Conservation (phyloP, 2,329 filamentous ascomycete genomes). For the Penicillium sclerotiorum region DNA sequence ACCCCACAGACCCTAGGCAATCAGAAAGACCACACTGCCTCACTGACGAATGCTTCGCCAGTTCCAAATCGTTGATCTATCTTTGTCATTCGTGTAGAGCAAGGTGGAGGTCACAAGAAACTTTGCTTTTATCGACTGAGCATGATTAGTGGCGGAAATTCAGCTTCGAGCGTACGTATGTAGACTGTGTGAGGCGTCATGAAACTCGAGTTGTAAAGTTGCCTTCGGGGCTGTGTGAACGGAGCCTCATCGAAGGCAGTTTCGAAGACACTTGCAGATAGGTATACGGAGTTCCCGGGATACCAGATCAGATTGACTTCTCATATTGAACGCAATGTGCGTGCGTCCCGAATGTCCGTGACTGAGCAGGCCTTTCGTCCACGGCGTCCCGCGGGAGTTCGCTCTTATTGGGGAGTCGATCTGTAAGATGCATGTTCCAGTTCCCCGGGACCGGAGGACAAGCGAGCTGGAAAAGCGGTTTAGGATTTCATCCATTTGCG, state of each 20-base stretch:
- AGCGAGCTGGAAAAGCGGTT: conserved; percentile 9
- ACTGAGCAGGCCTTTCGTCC: too few species aligned
- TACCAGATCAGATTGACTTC: background rate
- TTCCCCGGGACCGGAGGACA: conserved; percentile 1
- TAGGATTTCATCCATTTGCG: conserved; percentile 12
- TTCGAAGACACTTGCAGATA: background rate
- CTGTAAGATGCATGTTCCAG: background rate
- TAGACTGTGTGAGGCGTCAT: background rate
- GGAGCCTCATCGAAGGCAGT: background rate
- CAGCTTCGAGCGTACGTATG: background rate
- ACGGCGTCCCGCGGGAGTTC: background rate
- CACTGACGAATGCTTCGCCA: background rate
- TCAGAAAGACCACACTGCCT: background rate
- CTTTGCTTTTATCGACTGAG: background rate
- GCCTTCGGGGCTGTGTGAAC: background rate
- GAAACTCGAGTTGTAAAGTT: too few species aligned
- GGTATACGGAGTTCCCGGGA: background rate
- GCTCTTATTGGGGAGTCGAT: background rate
- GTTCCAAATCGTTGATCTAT: background rate
- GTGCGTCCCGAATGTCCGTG: too few species aligned
- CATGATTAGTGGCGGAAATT: background rate
- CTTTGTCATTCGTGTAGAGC: background rate
- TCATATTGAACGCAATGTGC: background rate
- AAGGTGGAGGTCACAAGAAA: background rate
- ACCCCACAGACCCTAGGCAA: conserved; percentile 1